Evolutionary conservation across 768 basidiomycete genomes (phyloP).

Genomic region (Amanita phalloides): DNA sequence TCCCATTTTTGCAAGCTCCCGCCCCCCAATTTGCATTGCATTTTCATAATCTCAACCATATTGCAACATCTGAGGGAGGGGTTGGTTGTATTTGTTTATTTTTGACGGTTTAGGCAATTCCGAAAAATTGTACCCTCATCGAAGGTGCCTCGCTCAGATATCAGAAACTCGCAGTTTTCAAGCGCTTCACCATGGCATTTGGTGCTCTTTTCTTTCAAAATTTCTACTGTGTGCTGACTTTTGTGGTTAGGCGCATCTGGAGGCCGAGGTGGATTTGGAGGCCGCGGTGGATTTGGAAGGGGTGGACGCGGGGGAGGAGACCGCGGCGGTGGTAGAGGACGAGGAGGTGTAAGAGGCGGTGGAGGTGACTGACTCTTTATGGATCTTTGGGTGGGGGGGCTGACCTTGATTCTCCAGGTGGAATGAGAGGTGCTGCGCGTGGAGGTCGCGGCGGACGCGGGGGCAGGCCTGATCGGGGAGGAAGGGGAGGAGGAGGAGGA

Average conservation of each 20-base stretch:
- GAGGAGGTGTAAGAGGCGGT: conserved; percentile 27
- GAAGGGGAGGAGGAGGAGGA: conserved; percentile 31
- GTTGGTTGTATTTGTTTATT: not conserved
- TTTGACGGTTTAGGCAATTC: not conserved
- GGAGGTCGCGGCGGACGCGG: conserved; percentile 29
- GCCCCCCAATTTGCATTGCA: not conserved
- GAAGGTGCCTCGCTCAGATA: not conserved
- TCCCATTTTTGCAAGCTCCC: no score
- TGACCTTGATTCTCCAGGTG: conserved; percentile 17
- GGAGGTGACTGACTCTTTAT: conserved; percentile 10
- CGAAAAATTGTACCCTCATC: not conserved
- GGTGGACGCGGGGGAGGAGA: conserved; percentile 27
- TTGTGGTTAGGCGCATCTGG: conserved; percentile 44
- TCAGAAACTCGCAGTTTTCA: not conserved
- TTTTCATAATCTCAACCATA: not conserved
- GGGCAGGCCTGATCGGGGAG: conserved; percentile 32
- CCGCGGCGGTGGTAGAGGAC: conserved; percentile 28
- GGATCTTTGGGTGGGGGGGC: conserved; percentile 2
- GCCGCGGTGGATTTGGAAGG: conserved; percentile 28
- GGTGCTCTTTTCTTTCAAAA: not conserved
- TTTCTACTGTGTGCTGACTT: not conserved
- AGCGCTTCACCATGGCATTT: not conserved
- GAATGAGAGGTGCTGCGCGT: conserved; percentile 29
- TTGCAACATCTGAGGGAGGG: no score
- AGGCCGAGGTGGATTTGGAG: conserved; percentile 64